phyloP scores from a whole-genome alignment of 345 rosid genomes.

The Eucalyptus coolabah region DNA sequence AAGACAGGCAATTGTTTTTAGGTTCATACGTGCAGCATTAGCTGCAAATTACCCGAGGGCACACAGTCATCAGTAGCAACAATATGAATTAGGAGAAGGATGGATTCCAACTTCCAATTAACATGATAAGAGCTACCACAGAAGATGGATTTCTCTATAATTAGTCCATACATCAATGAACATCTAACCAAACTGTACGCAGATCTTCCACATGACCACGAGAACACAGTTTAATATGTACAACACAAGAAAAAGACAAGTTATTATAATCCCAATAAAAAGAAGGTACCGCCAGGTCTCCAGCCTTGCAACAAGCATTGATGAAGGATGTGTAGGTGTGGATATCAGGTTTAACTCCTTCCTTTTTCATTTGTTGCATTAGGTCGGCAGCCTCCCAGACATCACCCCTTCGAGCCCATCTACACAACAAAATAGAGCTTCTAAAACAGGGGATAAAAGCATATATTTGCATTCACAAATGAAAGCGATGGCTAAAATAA shows the following conservation, averaged over 20 bases:
- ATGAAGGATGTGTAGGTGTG: slow-evolving; percentile 90
- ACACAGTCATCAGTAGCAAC: not conserved
- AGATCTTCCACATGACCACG: not conserved
- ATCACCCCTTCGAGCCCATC: slow-evolving; percentile 99
- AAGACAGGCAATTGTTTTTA: not conserved
- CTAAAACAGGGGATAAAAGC: not conserved
- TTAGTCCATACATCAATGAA: not conserved
- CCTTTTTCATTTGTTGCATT: slow-evolving; percentile 88
- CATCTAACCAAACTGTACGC: not conserved
- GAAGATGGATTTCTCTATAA: not conserved
- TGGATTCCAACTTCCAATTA: not conserved
- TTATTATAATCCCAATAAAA: not conserved
- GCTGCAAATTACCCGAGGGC: not conserved
- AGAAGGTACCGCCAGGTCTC: slow-evolving; percentile 78
- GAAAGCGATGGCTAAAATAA: not conserved
- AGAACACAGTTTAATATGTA: not conserved
- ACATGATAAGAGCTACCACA: not conserved
- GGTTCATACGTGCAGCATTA: not conserved
- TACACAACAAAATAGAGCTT: not conserved
- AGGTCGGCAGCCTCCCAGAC: slow-evolving; percentile 97
- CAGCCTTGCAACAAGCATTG: slow-evolving; percentile 94
- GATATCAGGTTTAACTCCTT: slow-evolving; percentile 80
- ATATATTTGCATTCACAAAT: not conserved
- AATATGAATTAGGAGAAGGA: not conserved
- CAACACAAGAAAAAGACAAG: not conserved